Evolutionary conservation across 257 asterid species (phyloP), one percentile per base, ranked within the genome.

Genomic region (Nemophila menziesii): DNA sequence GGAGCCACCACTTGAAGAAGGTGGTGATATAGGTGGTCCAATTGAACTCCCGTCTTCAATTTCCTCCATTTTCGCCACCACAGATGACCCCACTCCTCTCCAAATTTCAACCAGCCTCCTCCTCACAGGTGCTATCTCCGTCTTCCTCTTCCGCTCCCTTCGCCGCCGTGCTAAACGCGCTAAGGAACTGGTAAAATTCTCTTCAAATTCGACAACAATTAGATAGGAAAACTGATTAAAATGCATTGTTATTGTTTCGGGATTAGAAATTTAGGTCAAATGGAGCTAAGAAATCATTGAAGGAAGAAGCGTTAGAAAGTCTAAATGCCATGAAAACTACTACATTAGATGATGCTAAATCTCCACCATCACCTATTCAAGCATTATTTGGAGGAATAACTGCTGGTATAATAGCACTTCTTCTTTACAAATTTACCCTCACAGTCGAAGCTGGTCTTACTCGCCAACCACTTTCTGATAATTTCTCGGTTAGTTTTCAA

Each of bases 151-250:
- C 60, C 81, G 93, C 54, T 59, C 94, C 34, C 68, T 87, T 66
- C 82, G 93, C 58, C 89, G 92, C 65, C 92, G 97, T 2, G 93
- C 89, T 24, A 71, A 75, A 61, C 90, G 92, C 11, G 86, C 84
- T 21, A 87, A 66, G 52, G 92, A 78, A 56, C 56, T 63, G 74
- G 94, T 86, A 66, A n/a, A n/a, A n/a, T n/a, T n/a, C n/a, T n/a
- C n/a, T n/a, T n/a, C n/a, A n/a, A n/a, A n/a, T n/a, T n/a, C n/a
- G n/a, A n/a, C n/a, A n/a, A n/a, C n/a, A n/a, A n/a, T n/a, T n/a
- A n/a, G n/a, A n/a, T n/a, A n/a, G n/a, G n/a, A n/a, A n/a, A n/a
- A n/a, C n/a, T n/a, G n/a, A n/a, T n/a, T n/a, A n/a, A n/a, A n/a
- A n/a, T n/a, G n/a, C n/a, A n/a, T n/a, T n/a, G n/a, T n/a, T n/a